Evolutionary conservation across 805 yeast genomes (phyloP).

Genomic region (Ogataea pilisensis): DNA sequence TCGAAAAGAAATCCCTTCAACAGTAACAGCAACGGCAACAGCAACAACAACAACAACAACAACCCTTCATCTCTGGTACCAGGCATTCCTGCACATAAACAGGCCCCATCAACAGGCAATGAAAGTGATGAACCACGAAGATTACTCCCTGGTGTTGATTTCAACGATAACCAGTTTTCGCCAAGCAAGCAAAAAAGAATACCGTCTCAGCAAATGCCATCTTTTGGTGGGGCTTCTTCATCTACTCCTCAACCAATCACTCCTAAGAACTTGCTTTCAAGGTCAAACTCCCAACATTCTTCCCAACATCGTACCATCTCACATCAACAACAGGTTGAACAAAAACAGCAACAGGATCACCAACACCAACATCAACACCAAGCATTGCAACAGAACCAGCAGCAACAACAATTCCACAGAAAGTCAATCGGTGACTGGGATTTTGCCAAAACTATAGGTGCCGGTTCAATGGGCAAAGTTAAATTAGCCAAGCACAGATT

Average conservation of each 20-base stretch:
- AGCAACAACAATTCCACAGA: constrained; percentile 61
- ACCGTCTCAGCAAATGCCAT: constrained; percentile 18
- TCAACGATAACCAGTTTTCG: constrained; percentile 8
- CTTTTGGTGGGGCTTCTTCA: constrained; percentile 1
- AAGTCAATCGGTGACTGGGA: constrained; percentile 96
- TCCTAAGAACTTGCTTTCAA: constrained; percentile 10
- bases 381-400: constrained; percentile 10
- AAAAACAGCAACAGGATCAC: constrained; percentile 7
- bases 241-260: constrained; percentile 3
- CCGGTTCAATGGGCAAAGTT: constrained; percentile 99
- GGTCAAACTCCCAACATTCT: constrained; percentile 10
- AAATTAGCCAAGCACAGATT: constrained; percentile 84
- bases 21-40: constrained; percentile 12
- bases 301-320: constrained; percentile 7
- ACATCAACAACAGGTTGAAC: constrained; percentile 6
- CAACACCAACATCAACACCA: constrained; percentile 8
- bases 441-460: constrained; percentile 90
- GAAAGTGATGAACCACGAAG: constrained; percentile 7
- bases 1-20: constrained; percentile 16
- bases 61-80: neutral
- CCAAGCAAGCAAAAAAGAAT: constrained; percentile 9
- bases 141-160: constrained; percentile 27
- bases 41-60: constrained; percentile 14
- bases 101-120: constrained; percentile 1
- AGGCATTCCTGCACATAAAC: neutral